Conservation (phyloP, 192 early-diverging fungal genomes). For the Coemansia nantahalensis region DNA sequence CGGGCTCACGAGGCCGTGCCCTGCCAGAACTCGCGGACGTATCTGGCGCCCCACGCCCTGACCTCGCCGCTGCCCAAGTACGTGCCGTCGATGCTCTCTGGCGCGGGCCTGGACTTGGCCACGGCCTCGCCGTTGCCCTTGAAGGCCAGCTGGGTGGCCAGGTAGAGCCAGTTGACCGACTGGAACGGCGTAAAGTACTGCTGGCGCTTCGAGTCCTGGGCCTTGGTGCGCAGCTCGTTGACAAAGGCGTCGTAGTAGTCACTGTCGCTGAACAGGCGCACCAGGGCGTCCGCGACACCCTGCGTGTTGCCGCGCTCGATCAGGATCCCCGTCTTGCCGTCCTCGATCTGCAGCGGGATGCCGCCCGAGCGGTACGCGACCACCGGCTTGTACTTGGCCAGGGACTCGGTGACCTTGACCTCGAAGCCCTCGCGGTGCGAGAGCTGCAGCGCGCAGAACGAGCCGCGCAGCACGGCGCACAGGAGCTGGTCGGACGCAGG, state of each 20-base stretch:
- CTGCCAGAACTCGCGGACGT: conserved; percentile 51
- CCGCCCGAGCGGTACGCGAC: conserved; percentile 67
- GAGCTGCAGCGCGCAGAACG: conserved; percentile 71
- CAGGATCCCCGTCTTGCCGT: conserved; percentile 68
- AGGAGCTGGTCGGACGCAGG: conserved; percentile 80
- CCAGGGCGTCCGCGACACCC: conserved; percentile 61
- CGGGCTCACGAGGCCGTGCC: too few species aligned
- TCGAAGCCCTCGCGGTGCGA: conserved; percentile 83
- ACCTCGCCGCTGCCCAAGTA: conserved; percentile 49
- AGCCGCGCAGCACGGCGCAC: conserved; percentile 67
- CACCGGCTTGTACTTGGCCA: conserved; percentile 68
- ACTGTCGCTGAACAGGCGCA: conserved; percentile 57
- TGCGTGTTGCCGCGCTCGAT: conserved; percentile 60
- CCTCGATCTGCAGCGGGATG: conserved; percentile 77
- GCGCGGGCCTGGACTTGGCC: conserved; percentile 28
- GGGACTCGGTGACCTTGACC: conserved; percentile 79
- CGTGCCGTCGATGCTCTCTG: conserved; percentile 36
- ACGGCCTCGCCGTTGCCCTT: conserved; percentile 39
- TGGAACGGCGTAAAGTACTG: conserved; percentile 68
- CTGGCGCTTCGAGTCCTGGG: conserved; percentile 57
- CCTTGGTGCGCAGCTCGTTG: conserved; percentile 51
- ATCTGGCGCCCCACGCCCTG: conserved; percentile 43
- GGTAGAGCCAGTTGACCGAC: conserved; percentile 72
- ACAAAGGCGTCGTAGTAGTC: conserved; percentile 56
- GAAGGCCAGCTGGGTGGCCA: conserved; percentile 59